Percentiles rank a stretch among this genome's conserved stretches.
Evolutionary conservation across 2,329 filamentous ascomycete genomes (phyloP).

Genomic region (Colletotrichum agaves): DNA sequence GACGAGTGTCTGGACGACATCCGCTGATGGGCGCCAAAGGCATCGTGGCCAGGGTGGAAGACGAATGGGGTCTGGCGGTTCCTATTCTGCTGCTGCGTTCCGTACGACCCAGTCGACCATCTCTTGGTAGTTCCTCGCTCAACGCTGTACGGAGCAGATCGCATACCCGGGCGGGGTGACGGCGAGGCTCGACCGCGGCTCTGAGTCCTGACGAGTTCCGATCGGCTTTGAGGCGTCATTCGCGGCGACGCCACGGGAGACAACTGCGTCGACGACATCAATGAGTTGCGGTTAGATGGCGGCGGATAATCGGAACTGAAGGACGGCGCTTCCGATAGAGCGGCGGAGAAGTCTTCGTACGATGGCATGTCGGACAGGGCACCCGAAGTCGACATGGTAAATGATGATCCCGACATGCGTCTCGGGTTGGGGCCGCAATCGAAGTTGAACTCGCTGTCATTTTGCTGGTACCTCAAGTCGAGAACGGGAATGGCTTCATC

Average conservation of each 20-base stretch:
- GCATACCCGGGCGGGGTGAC: constrained; percentile 74
- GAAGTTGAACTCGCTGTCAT: constrained; percentile 63
- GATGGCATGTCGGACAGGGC: constrained; percentile 74
- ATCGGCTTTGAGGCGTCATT: constrained; percentile 69
- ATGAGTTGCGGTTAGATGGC: constrained; percentile 73
- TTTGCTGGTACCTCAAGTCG: constrained; percentile 65
- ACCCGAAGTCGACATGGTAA: constrained; percentile 76
- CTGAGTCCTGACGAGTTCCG: constrained; percentile 70
- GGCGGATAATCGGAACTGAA: constrained; percentile 75
- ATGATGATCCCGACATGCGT: constrained; percentile 78
- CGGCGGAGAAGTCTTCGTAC: constrained; percentile 76
- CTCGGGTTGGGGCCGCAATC: constrained; percentile 66
- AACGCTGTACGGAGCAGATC: constrained; percentile 77
- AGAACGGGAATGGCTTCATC: constrained; percentile 73
- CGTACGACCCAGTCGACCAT: constrained; percentile 82
- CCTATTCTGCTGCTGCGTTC: constrained; percentile 62
- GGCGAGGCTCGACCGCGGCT: constrained; percentile 78
- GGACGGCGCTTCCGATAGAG: constrained; percentile 73
- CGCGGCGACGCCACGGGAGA: constrained; percentile 79
- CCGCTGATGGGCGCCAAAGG: constrained; percentile 66
- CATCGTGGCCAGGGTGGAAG: constrained; percentile 70
- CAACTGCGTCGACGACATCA: constrained; percentile 76
- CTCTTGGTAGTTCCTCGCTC: constrained; percentile 75
- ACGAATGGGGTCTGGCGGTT: constrained; percentile 68
- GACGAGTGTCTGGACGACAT: constrained; percentile 66